Conservation (phyloP, 441 rosid genomes). For the Pelargonium citronellum region DNA sequence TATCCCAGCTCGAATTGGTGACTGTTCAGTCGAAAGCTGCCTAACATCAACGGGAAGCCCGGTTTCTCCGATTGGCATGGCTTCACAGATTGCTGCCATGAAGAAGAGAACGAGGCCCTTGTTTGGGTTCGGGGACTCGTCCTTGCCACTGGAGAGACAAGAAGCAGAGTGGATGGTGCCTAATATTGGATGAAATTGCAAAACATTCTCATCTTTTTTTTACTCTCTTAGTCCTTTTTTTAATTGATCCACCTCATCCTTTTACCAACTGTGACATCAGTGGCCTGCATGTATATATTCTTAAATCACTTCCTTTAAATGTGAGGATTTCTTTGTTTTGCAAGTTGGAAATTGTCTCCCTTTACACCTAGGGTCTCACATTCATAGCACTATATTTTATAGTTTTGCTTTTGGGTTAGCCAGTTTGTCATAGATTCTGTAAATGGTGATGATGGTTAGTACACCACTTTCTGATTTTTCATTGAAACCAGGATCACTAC, state of each 20-base stretch:
- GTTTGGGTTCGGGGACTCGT: constrained; percentile 42
- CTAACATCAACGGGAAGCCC: constrained; percentile 61
- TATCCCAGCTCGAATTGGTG: constrained; percentile 44
- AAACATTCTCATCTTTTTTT: constrained; percentile 18
- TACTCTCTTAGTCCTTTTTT: constrained; percentile 10
- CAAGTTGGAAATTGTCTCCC: constrained; percentile 20
- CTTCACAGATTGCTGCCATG: constrained; percentile 36
- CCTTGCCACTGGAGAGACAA: constrained; percentile 46
- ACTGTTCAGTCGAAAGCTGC: constrained; percentile 71
- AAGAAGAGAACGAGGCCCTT: constrained; percentile 60
- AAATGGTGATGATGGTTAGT: too few relatives aligned
- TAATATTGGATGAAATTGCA: constrained; percentile 39
- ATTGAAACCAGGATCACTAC: not conserved
- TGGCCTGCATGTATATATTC: constrained; percentile 33
- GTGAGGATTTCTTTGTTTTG: constrained; percentile 15
- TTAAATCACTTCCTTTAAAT: constrained; percentile 24
- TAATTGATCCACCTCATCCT: constrained; percentile 21
- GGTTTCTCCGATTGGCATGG: constrained; percentile 38
- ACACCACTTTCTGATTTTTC: not conserved
- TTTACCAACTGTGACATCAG: constrained; percentile 27
- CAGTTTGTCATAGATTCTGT: not conserved
- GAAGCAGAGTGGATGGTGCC: constrained; percentile 72
- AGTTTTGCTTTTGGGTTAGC: constrained; percentile 8
- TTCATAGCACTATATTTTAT: not conserved
- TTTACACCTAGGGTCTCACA: constrained; percentile 7